Evolutionary conservation across 441 rosid species (phyloP), one percentile per base, ranked within the genome.

Genomic region (Francoa sonchifolia): DNA sequence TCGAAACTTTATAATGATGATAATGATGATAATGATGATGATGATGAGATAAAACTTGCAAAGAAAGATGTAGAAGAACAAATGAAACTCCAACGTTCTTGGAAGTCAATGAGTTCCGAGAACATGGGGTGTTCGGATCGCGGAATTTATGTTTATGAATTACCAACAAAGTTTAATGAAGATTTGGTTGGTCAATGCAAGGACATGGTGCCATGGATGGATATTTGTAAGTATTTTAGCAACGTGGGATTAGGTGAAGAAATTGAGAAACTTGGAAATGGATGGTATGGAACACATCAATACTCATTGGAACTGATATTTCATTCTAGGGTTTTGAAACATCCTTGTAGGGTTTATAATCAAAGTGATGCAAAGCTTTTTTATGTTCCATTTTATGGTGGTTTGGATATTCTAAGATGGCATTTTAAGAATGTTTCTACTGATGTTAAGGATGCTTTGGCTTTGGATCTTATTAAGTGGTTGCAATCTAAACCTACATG

Each of bases 361-460:
- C 78, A 71, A 38, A 58, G 54, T 19, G 66, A 67, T 55, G 93
- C 84, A 0, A 83, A 74, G 63, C 73, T 88, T 37, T 88, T 76
- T 39, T 83, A 80, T 46, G 93, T 88, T 6, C 95, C 93, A 2
- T 88, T 65, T 36, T 83, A 74, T 30, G 93, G 89, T 0, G 89
- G 97, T 29, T 39, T 88, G 0, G 93, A 83, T 65, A 70, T 88
- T 50, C 44, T 83, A 48, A 62, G 95, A 57, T 88, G 97, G 95
- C 95, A 87, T 62, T 83, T 87, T 73, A 83, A 61, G 63, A 87
- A 80, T 33, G 87, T 80, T 10, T 70, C 93, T 6, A 55, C 39
- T 20, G 93, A 83, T 38, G 77, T 78, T 16, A 83, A 83, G 39
- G 93, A 83, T 43, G 45, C 50, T 5, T 48, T 83, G 55, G 47